These are phyloP conservation scores for Syncephalastrum contaminatum DNA, from an alignment of 371 early-diverging fungal genomes.

Conservation along the genomic window DNA sequence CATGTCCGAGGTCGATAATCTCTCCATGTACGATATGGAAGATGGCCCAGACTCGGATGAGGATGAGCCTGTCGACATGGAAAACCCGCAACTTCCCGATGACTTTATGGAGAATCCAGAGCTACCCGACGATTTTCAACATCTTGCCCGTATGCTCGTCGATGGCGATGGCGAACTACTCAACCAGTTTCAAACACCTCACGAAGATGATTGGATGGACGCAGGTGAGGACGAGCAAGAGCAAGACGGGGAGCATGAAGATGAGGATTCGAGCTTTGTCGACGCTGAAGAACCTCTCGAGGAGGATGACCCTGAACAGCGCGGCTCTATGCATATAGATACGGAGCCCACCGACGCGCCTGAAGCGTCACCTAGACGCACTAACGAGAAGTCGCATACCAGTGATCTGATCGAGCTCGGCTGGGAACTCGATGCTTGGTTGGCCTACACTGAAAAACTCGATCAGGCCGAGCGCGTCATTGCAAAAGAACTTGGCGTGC, in stretches of 20 bases:
- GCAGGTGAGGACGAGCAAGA: slow-evolving; percentile 9
- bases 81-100: too few relatives aligned
- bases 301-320: not conserved
- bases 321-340: too few relatives aligned
- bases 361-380: slow-evolving; percentile 9
- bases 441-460: slow-evolving; percentile 26
- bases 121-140: not conserved
- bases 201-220: slow-evolving; percentile 17
- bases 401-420: slow-evolving; percentile 37
- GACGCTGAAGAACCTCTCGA: slow-evolving; percentile 8
- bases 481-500: slow-evolving; percentile 23
- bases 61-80: slow-evolving; percentile 11
- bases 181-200: slow-evolving; percentile 4
- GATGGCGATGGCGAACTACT: slow-evolving; percentile 17
- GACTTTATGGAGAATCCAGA: not conserved
- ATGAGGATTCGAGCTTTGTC: slow-evolving; percentile 11
- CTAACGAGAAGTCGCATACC: slow-evolving; percentile 1
- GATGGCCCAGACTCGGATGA: slow-evolving; percentile 20
- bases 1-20: slow-evolving; percentile 22
- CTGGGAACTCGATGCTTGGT: slow-evolving; percentile 36
- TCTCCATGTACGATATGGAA: slow-evolving; percentile 13
- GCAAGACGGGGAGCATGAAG: slow-evolving; percentile 7
- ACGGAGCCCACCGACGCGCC: not conserved
- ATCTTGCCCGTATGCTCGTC: slow-evolving; percentile 4
- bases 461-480: slow-evolving; percentile 27